phyloP scores from a whole-genome alignment of 495 filamentous ascomycete genomes.

The Penicillium odoratum region DNA sequence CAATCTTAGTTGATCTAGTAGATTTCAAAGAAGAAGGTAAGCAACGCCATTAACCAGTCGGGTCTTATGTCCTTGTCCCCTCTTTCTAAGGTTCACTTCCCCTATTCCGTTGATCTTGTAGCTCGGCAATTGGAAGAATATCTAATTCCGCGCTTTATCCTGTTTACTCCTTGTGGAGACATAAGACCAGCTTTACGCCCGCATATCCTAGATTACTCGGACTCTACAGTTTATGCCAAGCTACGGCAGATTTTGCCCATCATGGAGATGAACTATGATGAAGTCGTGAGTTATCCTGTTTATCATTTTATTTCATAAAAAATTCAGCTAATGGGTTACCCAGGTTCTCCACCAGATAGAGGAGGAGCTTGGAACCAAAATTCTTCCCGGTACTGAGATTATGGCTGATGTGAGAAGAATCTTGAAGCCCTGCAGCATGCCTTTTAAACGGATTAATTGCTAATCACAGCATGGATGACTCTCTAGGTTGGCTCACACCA shows the following conservation, averaged over 20 bases:
- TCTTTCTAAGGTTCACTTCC: background rate
- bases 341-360: constrained; percentile 41
- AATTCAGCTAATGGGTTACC: background rate
- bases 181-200: background rate
- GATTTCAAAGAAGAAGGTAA: background rate
- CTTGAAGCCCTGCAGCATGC: too few species aligned
- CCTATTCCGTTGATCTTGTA: background rate
- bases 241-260: constrained; percentile 8
- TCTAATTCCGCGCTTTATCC: background rate
- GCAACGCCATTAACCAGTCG: background rate
- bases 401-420: constrained; percentile 47
- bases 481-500: constrained; percentile 51
- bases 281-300: constrained; percentile 23
- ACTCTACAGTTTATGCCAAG: background rate
- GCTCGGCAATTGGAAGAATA: background rate
- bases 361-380: constrained; percentile 52
- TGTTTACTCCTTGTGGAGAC: background rate
- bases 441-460: too few species aligned
- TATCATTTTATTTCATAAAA: background rate
- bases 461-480: too few species aligned
- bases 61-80: background rate
- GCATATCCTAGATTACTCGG: background rate
- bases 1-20: background rate
- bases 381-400: constrained; percentile 63
- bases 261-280: constrained; percentile 47